A percentile compares a stretch with the other conserved stretches of the same genome.
Evolutionary conservation across 306 rosid genomes (phyloP).

Genomic region (Inga oerstediana): DNA sequence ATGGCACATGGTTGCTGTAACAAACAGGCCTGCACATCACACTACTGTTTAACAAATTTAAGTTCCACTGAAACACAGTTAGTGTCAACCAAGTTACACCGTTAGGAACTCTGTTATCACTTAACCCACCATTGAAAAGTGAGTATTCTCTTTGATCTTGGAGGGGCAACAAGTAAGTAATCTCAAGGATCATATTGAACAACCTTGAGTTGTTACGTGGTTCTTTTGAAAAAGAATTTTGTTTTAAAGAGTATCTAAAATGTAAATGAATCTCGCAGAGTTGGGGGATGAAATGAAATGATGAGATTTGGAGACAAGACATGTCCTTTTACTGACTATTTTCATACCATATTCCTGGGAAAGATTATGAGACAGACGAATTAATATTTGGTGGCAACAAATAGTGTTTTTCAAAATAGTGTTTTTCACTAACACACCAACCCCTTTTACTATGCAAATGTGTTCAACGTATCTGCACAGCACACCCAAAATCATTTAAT

Average conservation of each 20-base stretch:
- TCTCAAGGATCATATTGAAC: neutral
- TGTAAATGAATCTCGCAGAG: neutral
- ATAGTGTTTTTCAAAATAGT: slow-evolving; percentile 19
- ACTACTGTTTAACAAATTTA: too few species aligned
- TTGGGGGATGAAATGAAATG: neutral
- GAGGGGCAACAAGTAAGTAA: too few species aligned
- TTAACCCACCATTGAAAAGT: neutral
- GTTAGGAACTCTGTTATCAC: neutral
- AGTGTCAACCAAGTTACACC: too few species aligned
- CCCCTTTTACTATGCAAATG: slow-evolving; percentile 26
- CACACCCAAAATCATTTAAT: neutral
- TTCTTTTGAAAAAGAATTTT: too few species aligned
- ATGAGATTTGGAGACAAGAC: slow-evolving; percentile 39
- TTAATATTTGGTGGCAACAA: neutral
- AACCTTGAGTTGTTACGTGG: too few species aligned
- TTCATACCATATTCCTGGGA: slow-evolving; percentile 29
- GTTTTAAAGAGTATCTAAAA: too few species aligned
- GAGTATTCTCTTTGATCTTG: neutral
- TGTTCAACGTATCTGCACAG: slow-evolving; percentile 7
- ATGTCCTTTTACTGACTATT: neutral
- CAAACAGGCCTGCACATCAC: too few species aligned
- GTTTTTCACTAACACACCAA: slow-evolving; percentile 26
- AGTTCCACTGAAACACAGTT: too few species aligned
- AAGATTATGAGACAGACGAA: slow-evolving; percentile 29
- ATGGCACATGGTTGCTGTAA: too few species aligned